Percentiles rank a stretch among this genome's conserved stretches.
Evolutionary conservation across 768 basidiomycete species (phyloP).

Genomic region (Boletus edulis): DNA sequence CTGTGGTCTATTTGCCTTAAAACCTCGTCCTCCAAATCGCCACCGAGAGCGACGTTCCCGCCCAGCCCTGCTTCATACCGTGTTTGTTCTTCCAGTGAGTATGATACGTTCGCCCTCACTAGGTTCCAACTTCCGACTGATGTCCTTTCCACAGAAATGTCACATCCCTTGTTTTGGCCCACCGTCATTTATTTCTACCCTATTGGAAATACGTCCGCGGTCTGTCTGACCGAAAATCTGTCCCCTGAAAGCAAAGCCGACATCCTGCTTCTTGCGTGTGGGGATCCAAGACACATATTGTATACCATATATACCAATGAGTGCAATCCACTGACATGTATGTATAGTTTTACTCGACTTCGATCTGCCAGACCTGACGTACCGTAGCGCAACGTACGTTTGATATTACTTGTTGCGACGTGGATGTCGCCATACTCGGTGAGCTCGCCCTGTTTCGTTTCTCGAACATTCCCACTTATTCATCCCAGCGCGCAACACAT

Average conservation of each 20-base stretch:
- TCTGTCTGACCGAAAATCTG: slow-evolving; percentile 46
- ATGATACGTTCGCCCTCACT: no score
- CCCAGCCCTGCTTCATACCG: no score
- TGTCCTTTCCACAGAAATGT: slow-evolving; percentile 7
- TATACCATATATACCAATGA: slow-evolving; percentile 39
- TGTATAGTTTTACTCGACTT: not conserved
- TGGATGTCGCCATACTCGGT: slow-evolving; percentile 28
- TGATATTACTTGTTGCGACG: slow-evolving; percentile 31
- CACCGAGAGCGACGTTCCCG: no score
- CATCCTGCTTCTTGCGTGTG: slow-evolving; percentile 53
- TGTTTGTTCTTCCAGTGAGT: no score
- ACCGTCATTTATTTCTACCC: slow-evolving; percentile 48
- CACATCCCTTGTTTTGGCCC: slow-evolving; percentile 17
- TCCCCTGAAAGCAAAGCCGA: slow-evolving; percentile 38
- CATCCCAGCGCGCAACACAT: slow-evolving; percentile 24
- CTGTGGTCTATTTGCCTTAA: no score
- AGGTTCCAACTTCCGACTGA: no score
- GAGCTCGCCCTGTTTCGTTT: not conserved
- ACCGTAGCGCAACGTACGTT: slow-evolving; percentile 10
- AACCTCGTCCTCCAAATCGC: no score
- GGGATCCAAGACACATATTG: slow-evolving; percentile 51
- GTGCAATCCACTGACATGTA: slow-evolving; percentile 3
- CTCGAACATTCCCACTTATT: not conserved
- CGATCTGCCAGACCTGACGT: not conserved
- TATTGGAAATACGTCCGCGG: slow-evolving; percentile 55